phyloP scores from a whole-genome alignment of 257 asterid species.

The Marsdenia floribunda region DNA sequence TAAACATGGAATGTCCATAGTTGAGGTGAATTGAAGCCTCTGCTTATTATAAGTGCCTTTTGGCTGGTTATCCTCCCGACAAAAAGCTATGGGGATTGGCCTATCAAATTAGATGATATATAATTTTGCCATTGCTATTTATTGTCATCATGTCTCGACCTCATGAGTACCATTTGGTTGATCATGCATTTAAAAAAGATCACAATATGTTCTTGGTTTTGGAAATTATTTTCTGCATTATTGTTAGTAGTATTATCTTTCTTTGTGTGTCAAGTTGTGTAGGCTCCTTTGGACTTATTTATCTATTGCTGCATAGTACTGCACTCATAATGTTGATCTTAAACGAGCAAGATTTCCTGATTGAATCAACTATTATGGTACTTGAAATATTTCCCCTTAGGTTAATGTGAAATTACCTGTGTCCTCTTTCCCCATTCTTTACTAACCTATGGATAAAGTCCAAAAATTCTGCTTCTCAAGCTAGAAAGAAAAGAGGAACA shows the following conservation, averaged over 20 bases:
- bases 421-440: background rate
- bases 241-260: no score
- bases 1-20: background rate
- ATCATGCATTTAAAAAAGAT: no score
- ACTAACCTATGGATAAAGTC: no score
- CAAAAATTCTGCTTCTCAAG: no score
- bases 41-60: background rate
- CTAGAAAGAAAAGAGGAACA: no score
- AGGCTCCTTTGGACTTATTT: background rate
- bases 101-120: background rate
- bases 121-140: background rate
- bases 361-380: background rate
- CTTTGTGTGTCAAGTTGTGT: no score
- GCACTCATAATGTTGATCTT: background rate
- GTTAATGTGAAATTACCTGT: background rate
- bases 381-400: background rate
- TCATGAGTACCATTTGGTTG: background rate
- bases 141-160: background rate
- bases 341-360: no score
- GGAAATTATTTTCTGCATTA: no score
- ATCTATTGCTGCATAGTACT: no score
- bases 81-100: background rate
- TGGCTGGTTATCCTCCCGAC: background rate
- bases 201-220: background rate
- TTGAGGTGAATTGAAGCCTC: conserved; percentile 1